These are phyloP conservation scores for Niebla homalea DNA, from an alignment of 495 filamentous ascomycete species.

Conservation along the genomic window DNA sequence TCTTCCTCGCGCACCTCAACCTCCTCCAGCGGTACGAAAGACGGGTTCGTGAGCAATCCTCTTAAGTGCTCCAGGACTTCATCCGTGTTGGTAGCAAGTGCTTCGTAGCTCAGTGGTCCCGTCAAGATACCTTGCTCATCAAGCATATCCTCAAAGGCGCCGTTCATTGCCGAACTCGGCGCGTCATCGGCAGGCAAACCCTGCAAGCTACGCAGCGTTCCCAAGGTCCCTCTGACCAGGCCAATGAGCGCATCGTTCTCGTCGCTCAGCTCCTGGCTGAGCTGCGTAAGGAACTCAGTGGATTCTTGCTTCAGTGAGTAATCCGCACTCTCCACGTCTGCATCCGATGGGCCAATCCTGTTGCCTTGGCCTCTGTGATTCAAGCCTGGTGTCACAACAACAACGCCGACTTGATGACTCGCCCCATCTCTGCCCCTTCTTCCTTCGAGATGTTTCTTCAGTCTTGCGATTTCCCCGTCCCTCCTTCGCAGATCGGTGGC, in stretches of 20 bases:
- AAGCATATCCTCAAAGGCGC: not conserved
- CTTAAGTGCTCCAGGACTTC: constrained; percentile 63
- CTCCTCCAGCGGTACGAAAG: constrained; percentile 92
- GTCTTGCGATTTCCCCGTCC: constrained; percentile 71
- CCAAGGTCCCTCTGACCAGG: constrained; percentile 56
- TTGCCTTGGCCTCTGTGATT: constrained; percentile 27
- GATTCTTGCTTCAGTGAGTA: constrained; percentile 78
- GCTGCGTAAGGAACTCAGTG: constrained; percentile 77
- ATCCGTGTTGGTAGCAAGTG: constrained; percentile 59
- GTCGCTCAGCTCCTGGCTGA: constrained; percentile 78
- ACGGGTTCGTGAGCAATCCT: constrained; percentile 79
- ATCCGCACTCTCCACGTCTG: constrained; percentile 40
- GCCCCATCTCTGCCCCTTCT: constrained; percentile 38
- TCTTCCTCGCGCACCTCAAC: constrained; percentile 83
- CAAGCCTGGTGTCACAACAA: constrained; percentile 37
- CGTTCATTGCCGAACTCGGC: constrained; percentile 18
- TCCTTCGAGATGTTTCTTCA: constrained; percentile 71
- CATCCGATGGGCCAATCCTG: constrained; percentile 28
- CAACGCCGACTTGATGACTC: constrained; percentile 18
- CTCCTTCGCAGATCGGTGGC: constrained; percentile 87
- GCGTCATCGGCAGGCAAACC: constrained; percentile 43
- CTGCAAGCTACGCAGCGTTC: constrained; percentile 64
- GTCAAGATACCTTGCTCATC: constrained; percentile 24
- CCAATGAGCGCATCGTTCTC: constrained; percentile 79
- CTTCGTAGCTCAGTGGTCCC: constrained; percentile 50